Evolutionary conservation across 371 early-diverging fungal species (phyloP), one percentile per base, ranked within the genome.

Genomic region (Modicella reniformis): DNA sequence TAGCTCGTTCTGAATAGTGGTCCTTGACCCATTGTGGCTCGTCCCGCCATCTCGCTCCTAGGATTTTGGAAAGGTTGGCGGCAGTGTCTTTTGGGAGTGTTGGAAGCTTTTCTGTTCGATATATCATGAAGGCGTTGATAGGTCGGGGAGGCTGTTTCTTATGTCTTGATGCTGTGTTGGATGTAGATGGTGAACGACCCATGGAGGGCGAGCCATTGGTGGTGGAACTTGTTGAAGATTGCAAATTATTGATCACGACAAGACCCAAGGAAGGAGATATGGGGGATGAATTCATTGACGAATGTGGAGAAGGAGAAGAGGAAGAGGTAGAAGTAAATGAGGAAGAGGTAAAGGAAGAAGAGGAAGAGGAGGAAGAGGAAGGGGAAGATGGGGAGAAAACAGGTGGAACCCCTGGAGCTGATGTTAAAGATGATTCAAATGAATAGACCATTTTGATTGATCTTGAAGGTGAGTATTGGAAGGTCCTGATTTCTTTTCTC

Each of bases 71-170:
- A 19, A 80, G 75, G 23, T 75, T 56, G 10, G 71, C 75, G 19
- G 74, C 75, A 1, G 69, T 81, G 21, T 62, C 53, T 9, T 73
- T 70, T 17, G 62, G 66, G 40, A 65, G 65, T 4, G 50, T 33
- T 0, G 54, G 40, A 12, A 65, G 64, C 29, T 75, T 61, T 26
- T 81, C 75, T 25, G 49, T 72, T 3, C 81, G 59, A 29, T 74
- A 81, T 23, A 81, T 48, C 0, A 81, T 74, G 49, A 79, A 81
- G 1, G 74, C 60, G 47, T 81, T 81, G 23, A 74, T 70, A 9
- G 81, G 81, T 13, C 82, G 71, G 40, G 82, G 81, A 7, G 65
- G 52, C 44, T 70, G 44, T 19, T 44, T 44, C 44, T 44, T 44
- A 10, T 44, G n/a, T n/a, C n/a, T 44, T 3, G 44, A 17, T 3